Base-by-base conservation (phyloP, 495 filamentous ascomycete genomes). In the Aspergillus nanangensis region DNA sequence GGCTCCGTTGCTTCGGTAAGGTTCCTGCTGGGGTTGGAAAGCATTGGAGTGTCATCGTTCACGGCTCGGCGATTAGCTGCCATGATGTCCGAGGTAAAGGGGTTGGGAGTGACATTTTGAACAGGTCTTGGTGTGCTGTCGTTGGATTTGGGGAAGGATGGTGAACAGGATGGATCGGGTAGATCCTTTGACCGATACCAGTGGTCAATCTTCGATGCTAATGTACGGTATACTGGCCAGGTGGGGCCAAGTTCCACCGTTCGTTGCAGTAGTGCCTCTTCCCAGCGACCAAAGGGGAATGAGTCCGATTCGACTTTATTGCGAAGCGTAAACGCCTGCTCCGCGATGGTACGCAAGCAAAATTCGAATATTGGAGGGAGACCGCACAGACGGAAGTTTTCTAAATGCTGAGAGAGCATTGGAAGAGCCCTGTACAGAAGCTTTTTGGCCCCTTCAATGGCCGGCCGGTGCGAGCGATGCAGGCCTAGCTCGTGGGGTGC, bases 341-440 rank as follows among this genome's bases (percentile, higher is more conserved):
- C 63, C 2, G 58, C 48, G 5, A 74, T 70, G 4, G 67, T 71
- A 5, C 63, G 66, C 19, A 74, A 42, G 8, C 58, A 53, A 14
- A 67, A 56, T 42, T 74, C 71, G 18, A 75, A 75, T 4, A 74
- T 53, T 0, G 75, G 75, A 4, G 75, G 72, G 1, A 77, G 52
- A 33, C 69, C 69, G 29, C 73, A 72, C 24, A 69, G 60, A 8
- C 62, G 58, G 45, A 76, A 78, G 22, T 69, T 72, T 4, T 72
- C 65, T 27, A 73, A 53, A 52, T 76, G 72, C 20, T 73, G 67
- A 13, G 65, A 63, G n/a, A 76, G 31, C 48, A 76, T 67, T 7
- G 63, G 58, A 10, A 70, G 50, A 8, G 65, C 66, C 8, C 72
- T 61, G 39, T 69, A 70, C 0, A 74, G 66, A 3, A 73, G 59